Base-by-base conservation (phyloP, 169 alveolate genomes). In the Cryptosporidium meleagridis region DNA sequence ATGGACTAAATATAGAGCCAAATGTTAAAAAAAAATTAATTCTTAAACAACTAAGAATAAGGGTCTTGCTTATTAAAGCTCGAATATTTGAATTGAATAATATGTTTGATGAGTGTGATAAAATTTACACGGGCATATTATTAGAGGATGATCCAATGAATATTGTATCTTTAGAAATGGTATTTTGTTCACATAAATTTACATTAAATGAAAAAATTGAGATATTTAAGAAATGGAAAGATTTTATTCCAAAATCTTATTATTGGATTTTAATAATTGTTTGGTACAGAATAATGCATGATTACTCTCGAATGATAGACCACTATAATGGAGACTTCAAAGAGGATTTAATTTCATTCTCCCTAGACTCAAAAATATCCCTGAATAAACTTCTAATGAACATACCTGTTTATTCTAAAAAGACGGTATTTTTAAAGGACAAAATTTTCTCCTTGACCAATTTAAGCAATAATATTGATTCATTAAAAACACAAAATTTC, bases 71-170 rank as follows among this genome's bases (percentile, higher is more conserved):
- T 2, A 26, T 80, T 62, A 61, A 80, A 41, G 73, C 89, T 48
- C 72, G 89, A 62, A 65, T 80, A 21, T 80, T 33, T 67, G 89
- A 80, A 31, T 48, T 80, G 41, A 62, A 80, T 41, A 80, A 80
- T 80, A 21, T 62, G 45, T 59, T 35, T 62, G 62, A 59, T n/a
- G 48, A 80, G 29, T 59, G 23, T 62, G 44, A 21, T 62, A 58
- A 59, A 26, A 62, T 65, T 26, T 37, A 62, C 55, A 65, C 52
- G 16, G 29, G 62, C 35, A 62, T 80, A 37, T 59, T 80, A 23
- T 61, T 80, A 39, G 44, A 62, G 9, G 73, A 80, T 31, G 89
- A 80, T 33, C 75, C 73, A 62, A 35, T 80, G 23, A 80, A 80
- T 59, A 23, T 65, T 23, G 48, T 37, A 18, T 26, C 89, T 16